Conservation (phyloP, 306 rosid species). For the Albizia julibrissin region DNA sequence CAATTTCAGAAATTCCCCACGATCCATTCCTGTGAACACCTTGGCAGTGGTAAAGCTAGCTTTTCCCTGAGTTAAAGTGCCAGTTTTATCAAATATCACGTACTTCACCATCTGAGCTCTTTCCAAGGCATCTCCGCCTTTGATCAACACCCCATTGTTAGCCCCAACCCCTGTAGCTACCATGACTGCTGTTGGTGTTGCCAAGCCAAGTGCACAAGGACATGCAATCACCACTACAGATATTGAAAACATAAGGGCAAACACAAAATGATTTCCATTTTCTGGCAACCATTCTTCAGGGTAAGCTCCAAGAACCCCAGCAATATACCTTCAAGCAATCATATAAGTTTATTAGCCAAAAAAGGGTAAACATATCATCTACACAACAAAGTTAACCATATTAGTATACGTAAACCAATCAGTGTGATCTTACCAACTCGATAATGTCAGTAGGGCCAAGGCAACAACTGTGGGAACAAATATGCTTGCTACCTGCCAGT, state of each 20-base stretch:
- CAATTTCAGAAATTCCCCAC: conserved; percentile 88
- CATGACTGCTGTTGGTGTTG: conserved; percentile 99
- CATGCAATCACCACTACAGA: conserved; percentile 97
- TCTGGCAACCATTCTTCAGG: conserved; percentile 86
- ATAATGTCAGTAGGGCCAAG: conserved; percentile 74
- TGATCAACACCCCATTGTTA: conserved; percentile 90
- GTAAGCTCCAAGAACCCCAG: conserved; percentile 81
- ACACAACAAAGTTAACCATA: conserved; percentile 15
- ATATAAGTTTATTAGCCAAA: not conserved
- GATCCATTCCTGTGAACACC: conserved; percentile 82
- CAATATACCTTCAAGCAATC: conserved; percentile 62
- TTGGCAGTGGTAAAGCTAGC: conserved; percentile 79
- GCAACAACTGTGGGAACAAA: conserved; percentile 88
- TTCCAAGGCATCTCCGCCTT: conserved; percentile 98
- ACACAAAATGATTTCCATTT: conserved; percentile 90
- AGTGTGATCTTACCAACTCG: conserved; percentile 68
- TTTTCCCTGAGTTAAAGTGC: conserved; percentile 95
- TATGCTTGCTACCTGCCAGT: conserved; percentile 89
- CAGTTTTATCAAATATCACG: conserved; percentile 94
- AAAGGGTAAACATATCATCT: conserved; percentile 30
- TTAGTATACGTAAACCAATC: conserved; percentile 14
- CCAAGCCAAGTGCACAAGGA: conserved; percentile 99
- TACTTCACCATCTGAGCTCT: conserved; percentile 90
- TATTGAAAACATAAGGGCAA: conserved; percentile 98
- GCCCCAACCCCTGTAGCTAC: conserved; percentile 99